These are phyloP conservation scores for Termitomyces sp. DNA, from an alignment of 768 basidiomycete genomes.

Conservation along the genomic window DNA sequence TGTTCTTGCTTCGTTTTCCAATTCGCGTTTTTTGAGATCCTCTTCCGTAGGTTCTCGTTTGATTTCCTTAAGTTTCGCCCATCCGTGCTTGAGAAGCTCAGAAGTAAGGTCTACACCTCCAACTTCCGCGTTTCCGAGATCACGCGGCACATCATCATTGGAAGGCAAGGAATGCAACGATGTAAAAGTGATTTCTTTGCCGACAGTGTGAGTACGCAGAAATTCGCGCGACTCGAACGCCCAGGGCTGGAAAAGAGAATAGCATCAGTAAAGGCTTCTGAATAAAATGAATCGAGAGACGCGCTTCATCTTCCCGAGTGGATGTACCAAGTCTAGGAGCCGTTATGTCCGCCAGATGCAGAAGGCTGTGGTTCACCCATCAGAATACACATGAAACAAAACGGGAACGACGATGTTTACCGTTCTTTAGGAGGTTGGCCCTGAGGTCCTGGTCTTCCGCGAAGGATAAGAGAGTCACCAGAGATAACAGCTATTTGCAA, in stretches of 20 bases:
- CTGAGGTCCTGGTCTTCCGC: conserved; percentile 71
- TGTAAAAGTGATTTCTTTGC: conserved; percentile 85
- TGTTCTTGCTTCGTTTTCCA: conserved; percentile 73
- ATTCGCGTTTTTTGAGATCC: conserved; percentile 63
- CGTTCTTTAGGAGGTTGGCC: conserved; percentile 91
- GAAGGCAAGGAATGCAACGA: conserved; percentile 77
- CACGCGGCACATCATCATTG: conserved; percentile 73
- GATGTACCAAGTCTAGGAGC: conserved; percentile 84
- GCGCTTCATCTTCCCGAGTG: conserved; percentile 85
- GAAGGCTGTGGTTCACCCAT: conserved; percentile 48
- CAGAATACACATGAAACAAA: neutral
- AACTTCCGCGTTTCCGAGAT: conserved; percentile 75
- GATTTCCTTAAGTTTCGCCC: conserved; percentile 87
- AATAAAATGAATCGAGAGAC: conserved; percentile 10
- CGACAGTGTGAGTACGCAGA: conserved; percentile 78
- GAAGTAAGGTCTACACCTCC: conserved; percentile 67
- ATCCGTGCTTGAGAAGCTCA: conserved; percentile 85
- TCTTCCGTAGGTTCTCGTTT: conserved; percentile 83
- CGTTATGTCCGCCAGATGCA: conserved; percentile 85
- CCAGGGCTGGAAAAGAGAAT: conserved; percentile 54
- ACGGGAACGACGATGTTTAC: conserved; percentile 32
- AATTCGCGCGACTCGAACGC: conserved; percentile 94
- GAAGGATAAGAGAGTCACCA: conserved; percentile 84
- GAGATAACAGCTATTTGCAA: conserved; percentile 71
- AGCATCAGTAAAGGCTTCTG: conserved; percentile 6